Base-by-base conservation (phyloP, 768 basidiomycete genomes). In the Favolaschia claudopus region DNA sequence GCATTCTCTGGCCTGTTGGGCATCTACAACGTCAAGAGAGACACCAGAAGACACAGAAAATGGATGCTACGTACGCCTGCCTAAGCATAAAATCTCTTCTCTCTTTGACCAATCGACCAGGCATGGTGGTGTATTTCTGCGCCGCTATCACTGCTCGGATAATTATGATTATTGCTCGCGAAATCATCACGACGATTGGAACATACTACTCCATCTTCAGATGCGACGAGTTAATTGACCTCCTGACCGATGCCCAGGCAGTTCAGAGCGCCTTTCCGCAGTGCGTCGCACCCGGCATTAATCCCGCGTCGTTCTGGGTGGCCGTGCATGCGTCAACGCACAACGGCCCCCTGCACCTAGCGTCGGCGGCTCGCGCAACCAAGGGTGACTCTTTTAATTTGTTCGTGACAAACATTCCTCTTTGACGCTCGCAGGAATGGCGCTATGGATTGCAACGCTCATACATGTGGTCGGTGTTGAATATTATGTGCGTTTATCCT, bases 51-150 rank as follows among this genome's bases (percentile, higher is more conserved):
- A 19, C 70, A 72, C 58, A 39, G 70, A 46, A 67, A 67, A 49
- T 72, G 70, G 70, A 72, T 72, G 70, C 58, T 72, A 5, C 63
- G 70, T 71, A 57, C 37, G 70, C 64, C 12, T 3, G 1, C 28
- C 19, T 31, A 10, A 6, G 3, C 27, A 3, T n/a, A n/a, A n/a
- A n/a, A 14, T 17, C 8, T 45, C 45, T 10, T 20, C 17, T 5
- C 7, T 4, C 8, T 12, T 25, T 32, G 44, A 33, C 29, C 13
- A 25, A 32, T 45, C 60, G 10, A 64, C 7, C 47, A 71, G 69
- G 70, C 22, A 59, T 61, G 53, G 67, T 72, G 17, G 47, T 44
- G 2, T 70, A 67, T 40, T 66, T 69, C 28, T 45, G 59, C 7
- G 57, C 47, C 17, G 48, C 51, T 0, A 64, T 72, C 34, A 60